Percentiles rank a stretch among this genome's conserved stretches.
Evolutionary conservation across 1,284 basidiomycete species (phyloP).

Genomic region (Ustilago crameri): DNA sequence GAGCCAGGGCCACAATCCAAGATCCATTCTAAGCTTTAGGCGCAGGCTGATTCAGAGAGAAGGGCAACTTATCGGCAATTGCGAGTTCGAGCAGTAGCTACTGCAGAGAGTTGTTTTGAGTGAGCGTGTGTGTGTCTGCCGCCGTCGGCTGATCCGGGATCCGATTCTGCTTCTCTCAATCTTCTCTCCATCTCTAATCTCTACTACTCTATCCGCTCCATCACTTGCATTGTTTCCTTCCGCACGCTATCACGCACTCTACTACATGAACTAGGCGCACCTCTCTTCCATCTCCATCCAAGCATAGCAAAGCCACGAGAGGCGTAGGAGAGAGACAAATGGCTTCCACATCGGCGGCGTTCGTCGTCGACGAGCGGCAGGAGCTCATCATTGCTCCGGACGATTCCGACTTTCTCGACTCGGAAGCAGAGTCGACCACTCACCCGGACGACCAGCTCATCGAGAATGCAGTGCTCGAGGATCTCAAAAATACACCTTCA

Average conservation of each 20-base stretch:
- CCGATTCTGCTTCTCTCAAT: neutral
- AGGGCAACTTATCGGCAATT: neutral
- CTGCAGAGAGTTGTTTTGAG: neutral
- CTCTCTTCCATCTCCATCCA: neutral
- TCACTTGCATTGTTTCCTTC: neutral
- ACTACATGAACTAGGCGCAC: neutral
- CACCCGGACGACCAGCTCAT: slow-evolving; percentile 30
- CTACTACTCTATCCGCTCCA: too few species aligned
- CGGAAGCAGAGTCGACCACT: slow-evolving; percentile 28
- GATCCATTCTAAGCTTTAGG: too few species aligned
- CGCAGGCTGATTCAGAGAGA: neutral
- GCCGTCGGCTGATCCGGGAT: neutral
- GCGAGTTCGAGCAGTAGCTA: neutral
- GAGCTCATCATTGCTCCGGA: slow-evolving; percentile 51
- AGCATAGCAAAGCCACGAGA: too few species aligned
- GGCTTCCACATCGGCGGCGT: slow-evolving; percentile 40
- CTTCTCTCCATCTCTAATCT: neutral
- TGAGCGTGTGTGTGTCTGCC: too few species aligned
- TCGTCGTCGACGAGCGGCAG: slow-evolving; percentile 27
- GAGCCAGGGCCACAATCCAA: too few species aligned
- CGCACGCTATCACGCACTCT: neutral
- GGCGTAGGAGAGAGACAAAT: slow-evolving; percentile 12
- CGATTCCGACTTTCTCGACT: slow-evolving; percentile 61
- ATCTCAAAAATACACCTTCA: slow-evolving; percentile 18
- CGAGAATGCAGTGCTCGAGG: slow-evolving; percentile 31